Evolutionary conservation across 164 flowering plant species (phyloP).

Genomic region (Hamamelis virginiana): DNA sequence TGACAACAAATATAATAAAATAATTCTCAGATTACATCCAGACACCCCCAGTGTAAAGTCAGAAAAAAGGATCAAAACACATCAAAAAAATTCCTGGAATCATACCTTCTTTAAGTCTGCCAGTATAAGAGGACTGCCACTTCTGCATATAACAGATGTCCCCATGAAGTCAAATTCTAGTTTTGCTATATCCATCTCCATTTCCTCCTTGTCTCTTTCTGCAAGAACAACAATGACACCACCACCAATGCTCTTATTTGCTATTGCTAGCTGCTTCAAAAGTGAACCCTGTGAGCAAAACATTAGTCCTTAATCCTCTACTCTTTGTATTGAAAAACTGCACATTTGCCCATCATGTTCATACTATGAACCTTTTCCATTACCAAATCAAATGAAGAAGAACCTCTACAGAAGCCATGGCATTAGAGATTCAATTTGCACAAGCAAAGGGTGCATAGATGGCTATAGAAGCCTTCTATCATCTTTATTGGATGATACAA

Average conservation of each 20-base stretch:
- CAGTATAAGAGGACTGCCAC: conserved; percentile 93
- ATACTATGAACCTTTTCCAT: not conserved
- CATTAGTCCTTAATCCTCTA: not conserved
- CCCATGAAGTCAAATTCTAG: conserved; percentile 93
- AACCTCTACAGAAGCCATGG: not conserved
- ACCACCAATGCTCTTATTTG: conserved; percentile 92
- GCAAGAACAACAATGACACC: conserved; percentile 93
- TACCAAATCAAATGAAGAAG: not conserved
- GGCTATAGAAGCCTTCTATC: not conserved
- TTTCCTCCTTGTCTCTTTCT: conserved; percentile 95
- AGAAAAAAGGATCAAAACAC: not conserved
- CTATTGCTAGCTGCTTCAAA: conserved; percentile 90
- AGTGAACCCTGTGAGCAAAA: conserved; percentile 74
- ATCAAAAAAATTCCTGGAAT: not conserved
- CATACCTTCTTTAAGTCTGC: conserved; percentile 89
- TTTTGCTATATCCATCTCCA: conserved; percentile 92
- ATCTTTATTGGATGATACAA: too few relatives aligned
- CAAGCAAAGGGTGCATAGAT: not conserved
- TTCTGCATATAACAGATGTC: conserved; percentile 90
- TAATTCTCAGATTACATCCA: not conserved
- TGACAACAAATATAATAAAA: conserved; percentile 2
- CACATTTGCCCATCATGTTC: not conserved
- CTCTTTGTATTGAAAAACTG: not conserved
- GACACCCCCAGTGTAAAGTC: not conserved
- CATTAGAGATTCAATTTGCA: not conserved